Evolutionary conservation across 2,329 filamentous ascomycete species (phyloP).

Genomic region (Fusarium stilboides): DNA sequence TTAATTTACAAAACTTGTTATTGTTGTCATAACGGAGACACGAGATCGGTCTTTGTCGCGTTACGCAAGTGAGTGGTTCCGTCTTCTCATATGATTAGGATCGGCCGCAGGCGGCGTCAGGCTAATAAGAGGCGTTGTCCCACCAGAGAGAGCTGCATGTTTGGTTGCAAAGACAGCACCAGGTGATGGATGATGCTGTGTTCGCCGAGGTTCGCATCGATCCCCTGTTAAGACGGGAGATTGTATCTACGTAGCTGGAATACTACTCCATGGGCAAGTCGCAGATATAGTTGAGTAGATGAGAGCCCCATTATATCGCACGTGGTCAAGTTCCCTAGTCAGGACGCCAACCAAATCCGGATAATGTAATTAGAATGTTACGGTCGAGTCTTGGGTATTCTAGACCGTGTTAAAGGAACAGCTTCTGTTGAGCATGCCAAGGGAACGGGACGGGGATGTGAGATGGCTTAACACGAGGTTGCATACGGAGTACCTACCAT

Average conservation of each 20-base stretch:
- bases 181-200: conserved; percentile 15
- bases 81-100: conserved; percentile 36
- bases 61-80: conserved; percentile 9
- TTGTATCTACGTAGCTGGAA: conserved; percentile 4
- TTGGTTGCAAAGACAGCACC: neutral
- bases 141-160: conserved; percentile 13
- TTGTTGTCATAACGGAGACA: conserved; percentile 17
- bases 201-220: conserved; percentile 18
- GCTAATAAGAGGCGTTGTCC: conserved; percentile 16
- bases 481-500: neutral
- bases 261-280: conserved; percentile 5
- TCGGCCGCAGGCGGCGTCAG: conserved; percentile 26
- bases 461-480: conserved; percentile 21
- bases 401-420: neutral
- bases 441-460: conserved; percentile 3
- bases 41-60: conserved; percentile 1
- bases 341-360: conserved; percentile 27
- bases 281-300: conserved; percentile 23
- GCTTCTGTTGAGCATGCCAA: conserved; percentile 9
- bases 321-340: conserved; percentile 26
- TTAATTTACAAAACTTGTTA: conserved; percentile 24
- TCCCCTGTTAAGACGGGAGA: neutral
- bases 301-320: conserved; percentile 20
- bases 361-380: conserved; percentile 30
- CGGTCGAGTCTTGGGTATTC: conserved; percentile 9